Evolutionary conservation across 2,329 filamentous ascomycete species (phyloP).

Genomic region (Xylaria sp.): DNA sequence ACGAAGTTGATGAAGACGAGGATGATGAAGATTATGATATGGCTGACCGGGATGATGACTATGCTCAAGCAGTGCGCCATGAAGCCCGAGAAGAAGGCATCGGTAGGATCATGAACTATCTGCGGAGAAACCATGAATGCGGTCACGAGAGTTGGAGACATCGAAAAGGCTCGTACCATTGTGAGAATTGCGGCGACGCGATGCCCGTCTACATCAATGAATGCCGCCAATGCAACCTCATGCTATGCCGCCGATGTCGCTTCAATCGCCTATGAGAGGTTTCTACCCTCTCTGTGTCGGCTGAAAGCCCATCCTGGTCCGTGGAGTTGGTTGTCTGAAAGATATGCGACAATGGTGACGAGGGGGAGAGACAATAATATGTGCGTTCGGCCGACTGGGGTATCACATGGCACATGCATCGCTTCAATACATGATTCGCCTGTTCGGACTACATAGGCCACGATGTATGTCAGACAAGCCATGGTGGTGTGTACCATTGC

Average conservation of each 20-base stretch:
- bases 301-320: neutral
- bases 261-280: slow-evolving; percentile 37
- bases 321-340: neutral
- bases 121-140: slow-evolving; percentile 20
- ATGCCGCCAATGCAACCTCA: slow-evolving; percentile 40
- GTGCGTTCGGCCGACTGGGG: neutral
- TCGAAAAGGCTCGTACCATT: slow-evolving; percentile 13
- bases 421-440: neutral
- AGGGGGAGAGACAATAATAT: neutral
- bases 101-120: slow-evolving; percentile 11
- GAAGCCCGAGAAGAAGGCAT: neutral
- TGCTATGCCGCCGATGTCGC: slow-evolving; percentile 43
- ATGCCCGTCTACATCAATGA: slow-evolving; percentile 42
- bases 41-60: neutral
- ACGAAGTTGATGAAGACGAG: neutral
- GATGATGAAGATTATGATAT: neutral
- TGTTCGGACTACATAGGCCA: neutral
- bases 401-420: neutral
- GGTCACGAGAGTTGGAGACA: slow-evolving; percentile 25
- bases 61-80: neutral
- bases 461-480: neutral
- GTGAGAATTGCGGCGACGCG: slow-evolving; percentile 23
- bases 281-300: neutral
- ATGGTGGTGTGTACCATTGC: too few species aligned
- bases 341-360: neutral